Evolutionary conservation across 208 protist genomes (phyloP), one percentile per base, ranked within the genome.

Genomic region (Wallacemonas sp.): DNA sequence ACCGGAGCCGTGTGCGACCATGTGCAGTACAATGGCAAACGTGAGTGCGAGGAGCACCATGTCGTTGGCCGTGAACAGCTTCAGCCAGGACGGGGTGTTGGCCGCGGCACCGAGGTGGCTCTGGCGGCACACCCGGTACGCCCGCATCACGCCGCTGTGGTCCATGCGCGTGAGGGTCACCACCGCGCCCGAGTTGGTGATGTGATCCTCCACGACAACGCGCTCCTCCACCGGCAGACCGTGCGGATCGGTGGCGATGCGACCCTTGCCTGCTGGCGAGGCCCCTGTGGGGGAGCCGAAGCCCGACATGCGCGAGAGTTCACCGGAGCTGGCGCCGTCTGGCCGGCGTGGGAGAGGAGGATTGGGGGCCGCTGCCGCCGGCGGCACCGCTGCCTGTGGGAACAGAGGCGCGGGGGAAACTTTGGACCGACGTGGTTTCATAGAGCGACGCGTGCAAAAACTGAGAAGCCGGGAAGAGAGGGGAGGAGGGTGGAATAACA

Each of bases 81-180:
- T 76, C 28, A 80, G 52, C 26, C 76, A 66, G 46, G 72, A 70
- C 32, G 49, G 62, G 3, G 61, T 54, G 33, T 22, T 32, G 11
- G 41, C 39, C 29, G 49, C 41, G 12, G 59, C 31, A 2, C 41
- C 44, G 28, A 52, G 2, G 44, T 61, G 57, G n/a, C 41, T 61
- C 57, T 81, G 74, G 5, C 82, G 72, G 29, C 72, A 82, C 32
- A 95, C 74, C 3, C 82, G 74, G 41, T 95, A 95, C 8, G 69
- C 79, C 0, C 89, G 84, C 72, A 95, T 82, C n/a, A 74, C 78
- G 26, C 88, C 79, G 65, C 86, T 87, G 74, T 91, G 89, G 63
- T 88, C 81, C 14, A 82, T 67, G 42, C 77, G 76, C 64, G 81
- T 79, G 33, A 95, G 65, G 65, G 79, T 67, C 14, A 95, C 77